These are phyloP conservation scores for Coemansia sp. DNA, from an alignment of 192 early-diverging fungal species.

Conservation along the genomic window DNA sequence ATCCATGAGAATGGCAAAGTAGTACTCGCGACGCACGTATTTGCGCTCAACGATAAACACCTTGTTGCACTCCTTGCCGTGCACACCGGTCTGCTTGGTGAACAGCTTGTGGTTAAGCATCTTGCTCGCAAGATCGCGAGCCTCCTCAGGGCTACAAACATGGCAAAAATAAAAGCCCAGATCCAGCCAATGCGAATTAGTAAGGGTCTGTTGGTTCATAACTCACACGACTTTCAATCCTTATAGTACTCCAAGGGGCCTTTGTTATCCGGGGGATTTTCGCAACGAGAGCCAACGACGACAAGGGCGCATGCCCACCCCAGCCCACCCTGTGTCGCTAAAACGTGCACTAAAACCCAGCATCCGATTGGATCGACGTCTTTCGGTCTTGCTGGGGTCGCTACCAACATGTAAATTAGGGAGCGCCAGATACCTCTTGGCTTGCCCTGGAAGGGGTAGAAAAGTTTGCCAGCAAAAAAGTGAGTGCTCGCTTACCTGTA, in stretches of 20 bases:
- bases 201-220: background rate
- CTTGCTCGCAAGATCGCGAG: conserved; percentile 83
- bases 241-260: background rate
- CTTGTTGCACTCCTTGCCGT: conserved; percentile 91
- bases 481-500: conserved; percentile 73
- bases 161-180: conserved; percentile 7
- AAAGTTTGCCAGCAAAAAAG: background rate
- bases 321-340: background rate
- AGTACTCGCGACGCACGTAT: conserved; percentile 96
- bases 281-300: background rate
- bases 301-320: conserved; percentile 3
- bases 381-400: background rate
- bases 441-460: background rate
- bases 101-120: conserved; percentile 98
- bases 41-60: conserved; percentile 96
- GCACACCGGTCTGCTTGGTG: conserved; percentile 98
- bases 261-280: background rate
- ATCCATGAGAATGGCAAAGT: conserved; percentile 99
- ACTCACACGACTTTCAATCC: background rate
- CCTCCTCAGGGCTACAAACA: conserved; percentile 75
- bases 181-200: conserved; percentile 9
- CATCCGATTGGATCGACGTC: conserved; percentile 1
- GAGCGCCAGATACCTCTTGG: background rate
- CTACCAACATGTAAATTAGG: background rate
- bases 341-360: background rate